Base-by-base conservation (phyloP, 2,329 filamentous ascomycete species). In the Colletotrichum paranaense region DNA sequence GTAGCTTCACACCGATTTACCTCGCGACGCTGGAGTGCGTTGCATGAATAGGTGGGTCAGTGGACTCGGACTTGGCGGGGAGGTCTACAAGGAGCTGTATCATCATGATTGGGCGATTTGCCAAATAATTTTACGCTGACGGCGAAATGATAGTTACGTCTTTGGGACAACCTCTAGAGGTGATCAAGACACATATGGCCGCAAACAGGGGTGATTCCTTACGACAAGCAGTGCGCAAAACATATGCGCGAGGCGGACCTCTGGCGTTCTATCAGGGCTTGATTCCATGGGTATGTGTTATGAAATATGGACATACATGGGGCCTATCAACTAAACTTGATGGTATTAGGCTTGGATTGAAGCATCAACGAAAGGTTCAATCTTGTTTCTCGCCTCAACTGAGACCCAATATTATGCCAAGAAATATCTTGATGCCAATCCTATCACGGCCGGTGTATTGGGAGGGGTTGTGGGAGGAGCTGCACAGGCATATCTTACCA, bases 161-260 rank as follows among this genome's bases (percentile, higher is more conserved):
- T 6, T 35, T 75, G 56, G 74, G 74, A 2, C 74, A 75, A 35
- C 74, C 74, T 7, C 74, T 75, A 72, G 74, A 75, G 26, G 72
- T 75, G 14, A 69, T 75, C 30, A 75, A 75, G 30, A 75, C 74
- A 11, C 74, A 75, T 30, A 67, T 67, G 66, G 62, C 42, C 9
- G 74, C 67, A 1, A 63, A 71, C 26, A 53, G 67, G 16, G 55
- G 19, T n/a, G 66, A 74, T 35, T 55, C 67, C 12, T 62, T 75
- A 2, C 24, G 22, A 4, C 68, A 72, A 9, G 74, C 72, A 9
- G 30, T 72, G 19, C 38, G 60, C 14, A 74, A 74, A 30, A 74
- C 74, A 2, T 74, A 67, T 67, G 63, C 55, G 6, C 63, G 67
- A 24, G 72, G 35, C 8, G 74, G 74, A 4, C 16, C 62, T 28